A percentile compares a stretch with the other conserved stretches of the same genome.
These are phyloP conservation scores for Pythium insidiosum DNA, from an alignment of 352 stramenopile genomes.

Conservation along the genomic window DNA sequence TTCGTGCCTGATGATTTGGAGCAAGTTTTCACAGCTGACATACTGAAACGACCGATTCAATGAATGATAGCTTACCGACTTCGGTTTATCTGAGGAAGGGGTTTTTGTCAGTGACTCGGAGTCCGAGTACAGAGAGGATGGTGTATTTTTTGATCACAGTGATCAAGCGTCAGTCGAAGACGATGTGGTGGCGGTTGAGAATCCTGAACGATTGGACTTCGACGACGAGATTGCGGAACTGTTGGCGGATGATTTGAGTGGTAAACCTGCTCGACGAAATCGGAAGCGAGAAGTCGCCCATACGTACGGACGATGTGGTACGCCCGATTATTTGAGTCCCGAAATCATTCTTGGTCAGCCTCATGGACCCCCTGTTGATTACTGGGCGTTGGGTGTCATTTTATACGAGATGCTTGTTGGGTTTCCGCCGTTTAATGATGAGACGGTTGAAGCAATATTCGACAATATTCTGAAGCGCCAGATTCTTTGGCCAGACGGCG, in stretches of 20 bases:
- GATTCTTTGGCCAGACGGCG: conserved; percentile 84
- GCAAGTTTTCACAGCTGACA: too few species aligned
- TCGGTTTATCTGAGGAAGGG: conserved; percentile 79
- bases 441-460: conserved; percentile 85
- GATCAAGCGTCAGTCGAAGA: conserved; percentile 4
- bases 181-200: neutral
- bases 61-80: conserved; percentile 68
- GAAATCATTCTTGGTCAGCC: conserved; percentile 75
- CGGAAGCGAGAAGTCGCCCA: conserved; percentile 34
- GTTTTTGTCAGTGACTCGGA: conserved; percentile 41
- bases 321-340: conserved; percentile 83
- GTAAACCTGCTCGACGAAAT: too few species aligned
- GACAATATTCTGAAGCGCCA: conserved; percentile 76
- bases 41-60: too few species aligned
- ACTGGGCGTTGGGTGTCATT: conserved; percentile 89
- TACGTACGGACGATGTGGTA: conserved; percentile 73
- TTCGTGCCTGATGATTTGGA: conserved; percentile 4
- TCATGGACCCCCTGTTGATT: conserved; percentile 79
- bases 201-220: conserved; percentile 11
- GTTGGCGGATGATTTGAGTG: too few species aligned
- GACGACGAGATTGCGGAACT: conserved; percentile 17
- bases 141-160: conserved; percentile 12
- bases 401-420: conserved; percentile 86
- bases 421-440: conserved; percentile 86
- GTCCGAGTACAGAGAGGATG: conserved; percentile 9